Percentiles rank a stretch among this genome's conserved stretches.
Evolutionary conservation across 2,329 filamentous ascomycete genomes (phyloP).

Genomic region (Hypoxylon sp.): DNA sequence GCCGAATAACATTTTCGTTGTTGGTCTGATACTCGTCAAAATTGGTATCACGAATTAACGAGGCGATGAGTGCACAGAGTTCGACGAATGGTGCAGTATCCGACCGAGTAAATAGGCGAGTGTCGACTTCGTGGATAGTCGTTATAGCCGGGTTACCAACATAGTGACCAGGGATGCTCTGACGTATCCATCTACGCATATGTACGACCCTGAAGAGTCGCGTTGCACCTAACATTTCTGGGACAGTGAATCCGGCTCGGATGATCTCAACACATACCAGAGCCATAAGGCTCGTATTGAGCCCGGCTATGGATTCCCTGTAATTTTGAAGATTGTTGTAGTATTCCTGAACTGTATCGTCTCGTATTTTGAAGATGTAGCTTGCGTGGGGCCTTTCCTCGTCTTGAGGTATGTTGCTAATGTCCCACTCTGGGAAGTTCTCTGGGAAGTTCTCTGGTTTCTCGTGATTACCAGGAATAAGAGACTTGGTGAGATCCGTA

Average conservation of each 20-base stretch:
- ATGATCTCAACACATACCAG: slow-evolving; percentile 5
- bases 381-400: no score
- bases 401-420: background rate
- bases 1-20: background rate
- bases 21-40: no score
- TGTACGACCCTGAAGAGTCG: background rate
- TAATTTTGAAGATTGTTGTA: no score
- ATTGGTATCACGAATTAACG: background rate
- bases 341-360: background rate
- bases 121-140: no score
- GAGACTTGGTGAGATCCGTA: background rate
- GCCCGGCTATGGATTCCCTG: no score
- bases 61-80: background rate
- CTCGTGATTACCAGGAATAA: background rate
- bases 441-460: no score
- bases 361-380: background rate
- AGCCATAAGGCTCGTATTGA: slow-evolving; percentile 6
- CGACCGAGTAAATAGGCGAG: no score
- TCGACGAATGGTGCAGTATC: no score
- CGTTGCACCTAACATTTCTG: background rate
- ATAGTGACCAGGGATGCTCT: no score
- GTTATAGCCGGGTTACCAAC: no score
- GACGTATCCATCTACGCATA: slow-evolving; percentile 6
- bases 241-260: background rate
- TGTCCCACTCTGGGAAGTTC: background rate